Conservation (phyloP, 257 asterid genomes). For the Solanum lycopersicoides region DNA sequence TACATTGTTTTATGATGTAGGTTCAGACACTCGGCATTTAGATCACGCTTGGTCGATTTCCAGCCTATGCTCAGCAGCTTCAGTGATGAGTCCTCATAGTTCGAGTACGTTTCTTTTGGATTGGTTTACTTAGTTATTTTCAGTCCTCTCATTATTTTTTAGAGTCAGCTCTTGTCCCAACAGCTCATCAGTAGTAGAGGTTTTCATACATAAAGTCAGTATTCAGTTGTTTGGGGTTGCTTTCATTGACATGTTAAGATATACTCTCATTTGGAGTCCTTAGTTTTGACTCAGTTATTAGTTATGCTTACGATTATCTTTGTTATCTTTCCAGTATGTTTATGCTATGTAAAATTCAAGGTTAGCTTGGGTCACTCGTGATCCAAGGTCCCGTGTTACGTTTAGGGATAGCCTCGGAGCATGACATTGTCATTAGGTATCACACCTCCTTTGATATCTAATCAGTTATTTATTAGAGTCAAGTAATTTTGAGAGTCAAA, state of each 20-base stretch:
- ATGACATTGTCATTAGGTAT: no score
- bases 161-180: background rate
- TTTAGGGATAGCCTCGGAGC: no score
- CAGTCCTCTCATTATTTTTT: no score
- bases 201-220: background rate
- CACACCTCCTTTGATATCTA: no score
- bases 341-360: no score
- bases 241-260: background rate
- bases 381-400: no score
- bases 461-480: no score
- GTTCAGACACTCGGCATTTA: background rate
- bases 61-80: no score
- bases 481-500: no score
- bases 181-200: background rate
- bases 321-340: no score
- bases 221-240: background rate
- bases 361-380: no score
- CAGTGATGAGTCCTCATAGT: background rate
- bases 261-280: background rate
- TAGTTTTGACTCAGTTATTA: background rate
- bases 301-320: background rate
- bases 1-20: background rate
- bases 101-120: background rate
- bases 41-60: background rate
- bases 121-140: background rate